These are phyloP conservation scores for Tetradesmus obliquus DNA, from an alignment of 139 green algal species.

Conservation along the genomic window DNA sequence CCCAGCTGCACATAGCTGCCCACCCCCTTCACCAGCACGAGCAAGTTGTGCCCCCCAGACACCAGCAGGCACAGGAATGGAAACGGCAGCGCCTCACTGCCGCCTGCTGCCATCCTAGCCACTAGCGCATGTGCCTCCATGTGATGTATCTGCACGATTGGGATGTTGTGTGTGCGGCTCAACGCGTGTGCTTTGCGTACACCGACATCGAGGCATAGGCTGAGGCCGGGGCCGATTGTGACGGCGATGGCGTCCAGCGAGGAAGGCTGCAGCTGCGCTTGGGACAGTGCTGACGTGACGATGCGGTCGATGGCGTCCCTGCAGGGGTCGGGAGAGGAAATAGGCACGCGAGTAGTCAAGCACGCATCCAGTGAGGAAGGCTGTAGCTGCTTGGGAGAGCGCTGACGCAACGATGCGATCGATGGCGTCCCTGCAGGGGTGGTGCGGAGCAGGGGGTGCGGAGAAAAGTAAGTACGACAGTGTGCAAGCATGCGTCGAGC, in stretches of 20 bases:
- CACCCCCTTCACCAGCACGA: constrained; percentile 91
- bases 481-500: no score
- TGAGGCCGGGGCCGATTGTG: constrained; percentile 95
- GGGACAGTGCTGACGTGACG: constrained; percentile 78
- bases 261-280: constrained; percentile 51
- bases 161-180: constrained; percentile 68
- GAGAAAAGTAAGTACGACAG: no score
- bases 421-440: constrained; percentile 78
- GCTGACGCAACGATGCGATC: constrained; percentile 82
- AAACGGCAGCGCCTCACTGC: constrained; percentile 68
- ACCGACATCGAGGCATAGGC: constrained; percentile 94
- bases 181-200: constrained; percentile 91
- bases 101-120: constrained; percentile 65
- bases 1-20: constrained; percentile 94
- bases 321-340: neutral
- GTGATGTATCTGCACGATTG: constrained; percentile 94
- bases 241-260: constrained; percentile 92
- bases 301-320: constrained; percentile 89
- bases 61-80: constrained; percentile 96
- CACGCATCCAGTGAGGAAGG: constrained; percentile 68
- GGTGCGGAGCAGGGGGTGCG: no score
- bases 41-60: constrained; percentile 95
- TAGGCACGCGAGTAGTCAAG: no score
- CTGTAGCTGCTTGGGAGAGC: constrained; percentile 64
- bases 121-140: constrained; percentile 99